These are phyloP conservation scores for Aureobasidium sp. DNA, from an alignment of 2,329 filamentous ascomycete species.

Conservation along the genomic window DNA sequence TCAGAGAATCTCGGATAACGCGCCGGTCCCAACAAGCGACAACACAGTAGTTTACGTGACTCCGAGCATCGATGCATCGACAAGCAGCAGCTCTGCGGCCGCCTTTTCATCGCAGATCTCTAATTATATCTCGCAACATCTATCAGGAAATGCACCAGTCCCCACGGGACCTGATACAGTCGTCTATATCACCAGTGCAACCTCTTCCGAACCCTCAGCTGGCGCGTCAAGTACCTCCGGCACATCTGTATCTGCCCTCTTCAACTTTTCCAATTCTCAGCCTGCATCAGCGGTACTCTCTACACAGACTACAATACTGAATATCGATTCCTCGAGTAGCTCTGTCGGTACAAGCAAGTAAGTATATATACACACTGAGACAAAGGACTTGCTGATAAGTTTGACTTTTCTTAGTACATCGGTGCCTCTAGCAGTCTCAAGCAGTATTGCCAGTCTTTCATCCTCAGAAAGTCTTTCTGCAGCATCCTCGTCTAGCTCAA, in stretches of 20 bases:
- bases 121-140: background rate
- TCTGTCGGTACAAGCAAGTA: background rate
- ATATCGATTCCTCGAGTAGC: background rate
- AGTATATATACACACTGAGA: background rate
- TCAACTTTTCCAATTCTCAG: background rate
- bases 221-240: background rate
- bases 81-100: background rate
- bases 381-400: background rate
- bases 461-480: background rate
- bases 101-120: background rate
- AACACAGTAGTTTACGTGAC: conserved; percentile 1
- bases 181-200: background rate
- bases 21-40: conserved; percentile 5
- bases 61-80: background rate
- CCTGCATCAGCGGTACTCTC: background rate
- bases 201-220: background rate
- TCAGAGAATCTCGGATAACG: conserved; percentile 1
- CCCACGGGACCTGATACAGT: conserved; percentile 1
- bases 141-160: background rate
- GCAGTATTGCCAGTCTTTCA: background rate
- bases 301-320: background rate
- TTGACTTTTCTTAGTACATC: background rate
- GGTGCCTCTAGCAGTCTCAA: background rate
- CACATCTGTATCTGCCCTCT: background rate
- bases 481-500: background rate